Evolutionary conservation across 1,139 yeast species (phyloP).

Genomic region (Casaregolazyma suthepensis): DNA sequence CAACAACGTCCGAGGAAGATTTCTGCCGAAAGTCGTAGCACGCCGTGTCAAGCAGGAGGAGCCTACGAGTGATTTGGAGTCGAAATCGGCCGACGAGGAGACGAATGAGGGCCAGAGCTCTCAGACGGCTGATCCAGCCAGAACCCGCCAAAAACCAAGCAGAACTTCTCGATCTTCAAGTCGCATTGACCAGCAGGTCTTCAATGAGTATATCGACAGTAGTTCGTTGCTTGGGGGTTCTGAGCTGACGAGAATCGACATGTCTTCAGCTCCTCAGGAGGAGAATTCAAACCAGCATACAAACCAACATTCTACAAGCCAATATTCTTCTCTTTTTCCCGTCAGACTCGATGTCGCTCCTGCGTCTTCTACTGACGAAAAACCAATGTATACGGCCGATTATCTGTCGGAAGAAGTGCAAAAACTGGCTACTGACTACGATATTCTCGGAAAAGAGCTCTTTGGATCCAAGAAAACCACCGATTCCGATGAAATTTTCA

Average conservation of each 20-base stretch:
- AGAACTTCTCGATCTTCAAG: neutral
- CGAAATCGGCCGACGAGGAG: neutral
- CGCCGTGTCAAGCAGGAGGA: constrained; percentile 79
- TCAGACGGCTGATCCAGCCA: neutral
- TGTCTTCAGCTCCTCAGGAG: constrained; percentile 19
- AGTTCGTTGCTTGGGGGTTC: constrained; percentile 17
- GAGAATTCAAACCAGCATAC: neutral
- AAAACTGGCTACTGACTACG: constrained; percentile 24
- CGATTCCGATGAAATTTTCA: constrained; percentile 22
- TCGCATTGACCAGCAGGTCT: neutral
- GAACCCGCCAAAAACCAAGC: neutral
- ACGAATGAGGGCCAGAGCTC: neutral
- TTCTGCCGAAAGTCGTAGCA: constrained; percentile 78
- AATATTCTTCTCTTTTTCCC: constrained; percentile 23
- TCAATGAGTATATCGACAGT: neutral
- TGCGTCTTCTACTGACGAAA: neutral
- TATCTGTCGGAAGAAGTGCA: constrained; percentile 21
- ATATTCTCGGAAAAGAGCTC: constrained; percentile 26
- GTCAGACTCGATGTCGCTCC: constrained; percentile 21
- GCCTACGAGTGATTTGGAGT: constrained; percentile 39
- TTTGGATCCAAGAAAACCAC: constrained; percentile 14
- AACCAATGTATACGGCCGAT: constrained; percentile 5
- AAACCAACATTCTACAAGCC: neutral
- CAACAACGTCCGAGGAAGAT: constrained; percentile 47
- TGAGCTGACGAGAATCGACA: constrained; percentile 23